These are phyloP conservation scores for Metarhizium album DNA, from an alignment of 2,329 filamentous ascomycete species.

Conservation along the genomic window DNA sequence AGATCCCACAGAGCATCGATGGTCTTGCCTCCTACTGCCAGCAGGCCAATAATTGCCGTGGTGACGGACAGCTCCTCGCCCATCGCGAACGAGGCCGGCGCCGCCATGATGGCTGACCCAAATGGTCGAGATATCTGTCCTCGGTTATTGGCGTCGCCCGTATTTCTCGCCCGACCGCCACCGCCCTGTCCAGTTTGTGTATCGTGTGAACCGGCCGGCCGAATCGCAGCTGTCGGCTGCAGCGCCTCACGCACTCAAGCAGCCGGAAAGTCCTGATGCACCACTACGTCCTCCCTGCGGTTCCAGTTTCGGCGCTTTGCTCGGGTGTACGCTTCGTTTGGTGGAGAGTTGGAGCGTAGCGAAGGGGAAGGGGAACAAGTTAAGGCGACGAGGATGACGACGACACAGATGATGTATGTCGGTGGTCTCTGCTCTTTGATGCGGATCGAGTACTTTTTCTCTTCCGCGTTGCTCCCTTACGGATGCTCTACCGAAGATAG, in stretches of 20 bases:
- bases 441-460: neutral
- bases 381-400: neutral
- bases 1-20: conserved; percentile 25
- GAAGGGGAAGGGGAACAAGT: neutral
- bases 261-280: neutral
- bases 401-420: neutral
- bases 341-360: neutral
- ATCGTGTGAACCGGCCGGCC: neutral
- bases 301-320: neutral
- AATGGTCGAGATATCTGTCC: neutral
- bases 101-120: neutral
- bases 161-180: neutral
- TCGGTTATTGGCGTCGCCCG: neutral
- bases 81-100: neutral
- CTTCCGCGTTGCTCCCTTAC: neutral
- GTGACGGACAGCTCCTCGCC: conserved; percentile 22
- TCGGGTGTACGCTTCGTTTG: neutral
- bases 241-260: neutral
- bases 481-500: neutral
- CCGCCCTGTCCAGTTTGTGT: neutral
- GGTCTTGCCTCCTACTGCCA: conserved; percentile 23
- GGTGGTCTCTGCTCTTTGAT: neutral
- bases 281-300: neutral
- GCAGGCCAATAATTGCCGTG: conserved; percentile 26
- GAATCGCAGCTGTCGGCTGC: neutral